Evolutionary conservation across 2,329 filamentous ascomycete genomes (phyloP).

Genomic region (Fusarium drepaniforme): DNA sequence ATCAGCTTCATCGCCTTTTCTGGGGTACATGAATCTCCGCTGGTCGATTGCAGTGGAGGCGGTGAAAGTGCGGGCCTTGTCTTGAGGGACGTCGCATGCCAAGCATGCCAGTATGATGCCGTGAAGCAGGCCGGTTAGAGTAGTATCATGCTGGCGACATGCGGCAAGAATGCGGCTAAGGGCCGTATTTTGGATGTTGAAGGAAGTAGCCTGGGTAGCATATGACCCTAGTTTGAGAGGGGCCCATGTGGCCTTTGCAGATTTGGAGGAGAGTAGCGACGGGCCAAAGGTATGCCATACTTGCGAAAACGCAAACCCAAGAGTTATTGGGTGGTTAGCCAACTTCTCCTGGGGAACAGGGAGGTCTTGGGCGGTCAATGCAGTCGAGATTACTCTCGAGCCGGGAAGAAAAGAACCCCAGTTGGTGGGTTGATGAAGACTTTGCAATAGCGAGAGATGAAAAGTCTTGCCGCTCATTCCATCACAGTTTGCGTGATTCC

Average conservation of each 20-base stretch:
- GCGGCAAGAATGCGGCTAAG: background rate
- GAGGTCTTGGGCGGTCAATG: background rate
- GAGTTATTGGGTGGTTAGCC: background rate
- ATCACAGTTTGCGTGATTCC: background rate
- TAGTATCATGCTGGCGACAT: background rate
- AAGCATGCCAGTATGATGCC: background rate
- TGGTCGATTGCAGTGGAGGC: background rate
- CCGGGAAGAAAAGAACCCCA: background rate
- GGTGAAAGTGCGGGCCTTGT: background rate
- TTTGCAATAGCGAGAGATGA: background rate
- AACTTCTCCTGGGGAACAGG: background rate
- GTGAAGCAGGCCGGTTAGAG: background rate
- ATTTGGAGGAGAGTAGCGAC: background rate
- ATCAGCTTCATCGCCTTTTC: background rate
- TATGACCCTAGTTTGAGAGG: background rate
- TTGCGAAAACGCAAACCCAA: background rate
- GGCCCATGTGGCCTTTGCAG: background rate
- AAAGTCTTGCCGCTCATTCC: background rate
- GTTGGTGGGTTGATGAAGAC: background rate
- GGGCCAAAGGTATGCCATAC: background rate
- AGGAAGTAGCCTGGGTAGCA: background rate
- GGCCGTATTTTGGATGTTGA: background rate
- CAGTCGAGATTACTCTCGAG: background rate
- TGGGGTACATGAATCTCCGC: background rate
- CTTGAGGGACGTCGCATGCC: background rate